Conservation (phyloP, 192 early-diverging fungal species). For the Cladochytrium replicatum region DNA sequence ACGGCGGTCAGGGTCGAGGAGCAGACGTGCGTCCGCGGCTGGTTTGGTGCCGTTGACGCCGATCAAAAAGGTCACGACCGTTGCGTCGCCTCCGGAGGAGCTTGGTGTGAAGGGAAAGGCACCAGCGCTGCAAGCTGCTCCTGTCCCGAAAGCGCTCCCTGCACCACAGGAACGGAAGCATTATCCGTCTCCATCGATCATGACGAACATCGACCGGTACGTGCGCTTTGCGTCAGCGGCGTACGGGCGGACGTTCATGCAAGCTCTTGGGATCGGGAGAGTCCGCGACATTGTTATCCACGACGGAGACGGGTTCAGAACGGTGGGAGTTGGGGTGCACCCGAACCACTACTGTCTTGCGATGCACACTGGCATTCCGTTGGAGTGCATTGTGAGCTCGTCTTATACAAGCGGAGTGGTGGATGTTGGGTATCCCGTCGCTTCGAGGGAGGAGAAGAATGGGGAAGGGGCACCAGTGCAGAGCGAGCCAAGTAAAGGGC, state of each 20-base stretch:
- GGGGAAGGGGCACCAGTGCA: background rate
- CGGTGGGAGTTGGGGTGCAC: too few species aligned
- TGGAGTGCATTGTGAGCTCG: constrained; percentile 35
- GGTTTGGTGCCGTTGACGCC: too few species aligned
- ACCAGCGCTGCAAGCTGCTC: constrained; percentile 15
- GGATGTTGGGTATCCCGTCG: background rate
- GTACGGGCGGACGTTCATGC: constrained; percentile 30
- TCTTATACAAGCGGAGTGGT: constrained; percentile 14
- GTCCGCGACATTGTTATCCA: constrained; percentile 25
- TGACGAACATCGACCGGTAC: constrained; percentile 30
- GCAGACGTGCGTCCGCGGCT: too few species aligned
- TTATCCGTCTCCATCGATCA: constrained; percentile 16
- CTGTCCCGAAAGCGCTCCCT: constrained; percentile 27
- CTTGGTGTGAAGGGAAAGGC: background rate
- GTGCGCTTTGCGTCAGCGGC: constrained; percentile 35
- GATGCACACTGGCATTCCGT: constrained; percentile 36
- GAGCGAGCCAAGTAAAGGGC: background rate
- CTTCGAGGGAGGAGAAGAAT: background rate
- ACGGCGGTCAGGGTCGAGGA: too few species aligned
- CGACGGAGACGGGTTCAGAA: constrained; percentile 14
- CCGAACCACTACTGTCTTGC: constrained; percentile 42
- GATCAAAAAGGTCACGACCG: background rate
- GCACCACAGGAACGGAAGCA: constrained; percentile 43
- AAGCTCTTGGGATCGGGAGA: constrained; percentile 27
- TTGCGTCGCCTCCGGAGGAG: background rate